Conservation (phyloP, 805 yeast genomes). For the Myxozyma neotropica region DNA sequence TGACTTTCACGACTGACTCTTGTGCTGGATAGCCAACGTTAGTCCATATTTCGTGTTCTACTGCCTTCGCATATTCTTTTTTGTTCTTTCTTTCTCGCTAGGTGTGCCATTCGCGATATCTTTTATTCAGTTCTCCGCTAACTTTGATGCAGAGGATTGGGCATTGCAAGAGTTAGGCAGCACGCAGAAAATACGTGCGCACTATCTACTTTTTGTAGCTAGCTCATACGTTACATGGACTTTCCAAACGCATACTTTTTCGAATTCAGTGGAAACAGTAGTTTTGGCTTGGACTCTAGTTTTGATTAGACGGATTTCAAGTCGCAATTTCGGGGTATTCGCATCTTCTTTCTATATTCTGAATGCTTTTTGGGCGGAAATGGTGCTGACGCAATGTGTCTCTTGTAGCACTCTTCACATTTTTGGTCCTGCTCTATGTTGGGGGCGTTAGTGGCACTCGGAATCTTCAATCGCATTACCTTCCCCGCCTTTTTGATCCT, state of each 20-base stretch:
- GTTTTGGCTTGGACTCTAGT: conserved; percentile 55
- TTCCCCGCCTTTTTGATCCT: conserved; percentile 72
- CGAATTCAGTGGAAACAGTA: conserved; percentile 75
- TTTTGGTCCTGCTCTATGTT: conserved; percentile 37
- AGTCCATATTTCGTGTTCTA: conserved; percentile 28
- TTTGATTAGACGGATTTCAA: conserved; percentile 45
- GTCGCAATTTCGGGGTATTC: conserved; percentile 22
- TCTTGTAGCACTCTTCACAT: conserved; percentile 8
- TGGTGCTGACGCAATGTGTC: not conserved
- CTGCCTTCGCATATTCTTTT: conserved; percentile 30
- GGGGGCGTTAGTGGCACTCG: conserved; percentile 61
- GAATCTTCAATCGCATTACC: conserved; percentile 82
- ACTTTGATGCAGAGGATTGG: conserved; percentile 28
- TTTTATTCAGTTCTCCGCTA: not conserved
- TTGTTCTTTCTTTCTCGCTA: conserved; percentile 22
- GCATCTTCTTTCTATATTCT: too few relatives aligned
- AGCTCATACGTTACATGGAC: conserved; percentile 72
- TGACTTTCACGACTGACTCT: not conserved
- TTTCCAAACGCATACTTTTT: conserved; percentile 83
- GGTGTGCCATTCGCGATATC: conserved; percentile 8
- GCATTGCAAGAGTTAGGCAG: conserved; percentile 32
- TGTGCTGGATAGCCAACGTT: conserved; percentile 7
- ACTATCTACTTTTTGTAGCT: conserved; percentile 47
- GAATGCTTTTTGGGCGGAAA: not conserved
- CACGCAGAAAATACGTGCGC: conserved; percentile 28